phyloP scores from a whole-genome alignment of 805 yeast genomes.

The Saccharomycopsis sp. region DNA sequence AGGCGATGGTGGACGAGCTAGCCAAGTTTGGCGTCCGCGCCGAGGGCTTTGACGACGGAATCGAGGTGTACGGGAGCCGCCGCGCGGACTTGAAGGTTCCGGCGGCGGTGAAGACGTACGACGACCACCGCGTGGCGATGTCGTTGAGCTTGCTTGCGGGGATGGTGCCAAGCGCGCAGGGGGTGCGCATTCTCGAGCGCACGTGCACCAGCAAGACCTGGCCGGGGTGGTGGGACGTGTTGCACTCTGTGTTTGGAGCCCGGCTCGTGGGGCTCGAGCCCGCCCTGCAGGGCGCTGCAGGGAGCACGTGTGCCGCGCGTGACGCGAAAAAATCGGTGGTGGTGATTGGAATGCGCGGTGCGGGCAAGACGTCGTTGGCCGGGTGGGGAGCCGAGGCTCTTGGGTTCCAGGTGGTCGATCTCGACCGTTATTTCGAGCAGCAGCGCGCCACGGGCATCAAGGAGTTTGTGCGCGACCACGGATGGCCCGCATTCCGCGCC shows the following conservation, averaged over 20 bases:
- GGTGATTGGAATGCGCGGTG: slow-evolving; percentile 96
- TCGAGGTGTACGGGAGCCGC: slow-evolving; percentile 70
- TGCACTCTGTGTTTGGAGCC: slow-evolving; percentile 62
- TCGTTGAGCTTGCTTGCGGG: slow-evolving; percentile 87
- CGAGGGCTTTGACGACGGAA: slow-evolving; percentile 85
- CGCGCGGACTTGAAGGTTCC: slow-evolving; percentile 49
- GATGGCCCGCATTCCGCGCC: slow-evolving; percentile 86
- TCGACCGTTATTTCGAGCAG: slow-evolving; percentile 67
- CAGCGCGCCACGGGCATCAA: slow-evolving; percentile 46
- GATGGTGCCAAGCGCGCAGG: slow-evolving; percentile 40
- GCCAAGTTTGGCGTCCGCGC: slow-evolving; percentile 87
- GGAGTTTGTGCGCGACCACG: slow-evolving; percentile 51
- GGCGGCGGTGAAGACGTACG: slow-evolving; percentile 61
- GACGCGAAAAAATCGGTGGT: slow-evolving; percentile 46
- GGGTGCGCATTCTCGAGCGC: slow-evolving; percentile 76
- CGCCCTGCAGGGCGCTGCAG: slow-evolving; percentile 21
- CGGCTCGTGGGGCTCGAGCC: slow-evolving; percentile 68
- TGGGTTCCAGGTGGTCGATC: slow-evolving; percentile 64
- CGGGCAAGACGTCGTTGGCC: slow-evolving; percentile 87
- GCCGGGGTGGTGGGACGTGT: slow-evolving; percentile 99
- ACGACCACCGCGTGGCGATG: slow-evolving; percentile 98
- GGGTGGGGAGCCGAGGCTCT: slow-evolving; percentile 66
- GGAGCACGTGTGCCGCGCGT: slow-evolving; percentile 18
- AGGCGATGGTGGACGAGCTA: slow-evolving; percentile 85
- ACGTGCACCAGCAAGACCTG: slow-evolving; percentile 95